Conservation (phyloP, 306 rosid genomes). For the Cotoneaster glaucophyllus region DNA sequence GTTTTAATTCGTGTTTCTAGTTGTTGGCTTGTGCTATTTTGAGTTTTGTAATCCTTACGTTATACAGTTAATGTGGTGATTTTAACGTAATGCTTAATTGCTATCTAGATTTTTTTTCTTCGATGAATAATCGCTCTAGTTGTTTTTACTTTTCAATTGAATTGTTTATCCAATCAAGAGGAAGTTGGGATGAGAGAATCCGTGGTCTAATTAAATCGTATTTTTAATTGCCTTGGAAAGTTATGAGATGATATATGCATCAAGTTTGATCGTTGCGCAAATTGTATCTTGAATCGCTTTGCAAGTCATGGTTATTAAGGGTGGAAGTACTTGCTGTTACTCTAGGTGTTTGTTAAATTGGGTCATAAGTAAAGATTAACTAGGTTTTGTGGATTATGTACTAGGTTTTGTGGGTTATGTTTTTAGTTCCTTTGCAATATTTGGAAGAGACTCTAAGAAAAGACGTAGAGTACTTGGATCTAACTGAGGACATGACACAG, state of each 20-base stretch:
- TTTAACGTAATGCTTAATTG: background rate
- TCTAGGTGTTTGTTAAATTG: too few relatives aligned
- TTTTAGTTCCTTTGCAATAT: too few relatives aligned
- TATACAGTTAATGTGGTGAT: background rate
- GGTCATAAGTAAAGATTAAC: too few relatives aligned
- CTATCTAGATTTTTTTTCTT: background rate
- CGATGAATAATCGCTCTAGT: background rate
- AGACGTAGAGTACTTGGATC: too few relatives aligned
- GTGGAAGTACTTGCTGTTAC: background rate
- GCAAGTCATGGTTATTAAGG: background rate
- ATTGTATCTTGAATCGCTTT: background rate
- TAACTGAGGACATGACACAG: too few relatives aligned
- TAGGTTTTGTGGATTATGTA: background rate
- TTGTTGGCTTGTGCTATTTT: background rate
- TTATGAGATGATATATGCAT: background rate
- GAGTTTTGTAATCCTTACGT: background rate
- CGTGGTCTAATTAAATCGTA: too few relatives aligned
- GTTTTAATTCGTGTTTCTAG: background rate
- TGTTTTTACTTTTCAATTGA: background rate
- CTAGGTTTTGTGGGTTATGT: background rate
- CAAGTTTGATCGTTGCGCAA: background rate
- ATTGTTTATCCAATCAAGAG: too few relatives aligned
- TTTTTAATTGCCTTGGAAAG: background rate
- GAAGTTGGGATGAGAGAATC: too few relatives aligned
- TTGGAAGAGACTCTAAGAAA: too few relatives aligned